These are phyloP conservation scores for Lasiodiplodia gonubiensis DNA, from an alignment of 2,329 filamentous ascomycete genomes.

Conservation along the genomic window DNA sequence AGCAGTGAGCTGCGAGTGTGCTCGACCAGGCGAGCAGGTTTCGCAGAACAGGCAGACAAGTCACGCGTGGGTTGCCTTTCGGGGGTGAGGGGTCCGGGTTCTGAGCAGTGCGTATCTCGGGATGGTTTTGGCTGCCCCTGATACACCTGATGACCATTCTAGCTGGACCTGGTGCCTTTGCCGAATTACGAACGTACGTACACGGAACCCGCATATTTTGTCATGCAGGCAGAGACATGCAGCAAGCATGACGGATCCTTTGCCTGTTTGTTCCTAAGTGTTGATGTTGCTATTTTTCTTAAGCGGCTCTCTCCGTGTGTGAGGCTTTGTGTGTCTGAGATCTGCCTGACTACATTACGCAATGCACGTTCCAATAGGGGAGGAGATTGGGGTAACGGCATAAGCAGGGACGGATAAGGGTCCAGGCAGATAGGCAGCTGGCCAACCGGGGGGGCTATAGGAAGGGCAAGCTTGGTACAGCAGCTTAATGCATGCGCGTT, in stretches of 20 bases:
- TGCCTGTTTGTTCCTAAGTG: neutral
- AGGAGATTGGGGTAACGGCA: neutral
- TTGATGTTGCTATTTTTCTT: neutral
- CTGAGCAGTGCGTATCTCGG: neutral
- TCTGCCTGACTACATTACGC: constrained; percentile 9
- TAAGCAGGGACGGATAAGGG: constrained; percentile 12
- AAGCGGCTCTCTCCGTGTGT: constrained; percentile 5
- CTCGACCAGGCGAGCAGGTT: neutral
- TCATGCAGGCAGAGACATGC: constrained; percentile 21
- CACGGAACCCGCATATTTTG: neutral
- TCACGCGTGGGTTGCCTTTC: constrained; percentile 25
- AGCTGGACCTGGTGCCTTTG: neutral
- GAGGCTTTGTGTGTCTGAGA: constrained; percentile 1
- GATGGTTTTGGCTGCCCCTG: neutral
- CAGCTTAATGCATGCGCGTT: constrained; percentile 6
- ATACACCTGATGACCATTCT: neutral
- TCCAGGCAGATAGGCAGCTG: neutral
- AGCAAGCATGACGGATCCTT: constrained; percentile 10
- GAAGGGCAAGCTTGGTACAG: neutral
- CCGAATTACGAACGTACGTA: constrained; percentile 6
- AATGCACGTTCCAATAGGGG: constrained; percentile 15
- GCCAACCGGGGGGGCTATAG: constrained; percentile 8
- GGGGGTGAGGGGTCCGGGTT: neutral
- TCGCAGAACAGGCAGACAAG: neutral
- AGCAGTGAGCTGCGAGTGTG: neutral